phyloP scores from a whole-genome alignment of 768 basidiomycete species.

The Postia placenta region DNA sequence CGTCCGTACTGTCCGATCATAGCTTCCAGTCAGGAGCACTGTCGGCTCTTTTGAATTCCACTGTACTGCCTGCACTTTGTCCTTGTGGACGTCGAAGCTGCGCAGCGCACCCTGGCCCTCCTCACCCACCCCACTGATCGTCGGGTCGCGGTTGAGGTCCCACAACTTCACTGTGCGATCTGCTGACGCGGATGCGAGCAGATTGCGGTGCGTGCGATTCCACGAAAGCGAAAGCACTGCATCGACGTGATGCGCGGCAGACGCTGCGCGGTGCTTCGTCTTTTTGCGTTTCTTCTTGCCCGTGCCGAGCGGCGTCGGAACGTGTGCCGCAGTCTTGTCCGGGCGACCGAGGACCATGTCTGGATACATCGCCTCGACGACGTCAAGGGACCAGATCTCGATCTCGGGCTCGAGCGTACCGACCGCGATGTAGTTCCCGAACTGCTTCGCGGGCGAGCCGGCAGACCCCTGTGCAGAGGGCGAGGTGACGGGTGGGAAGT shows the following conservation, averaged over 20 bases:
- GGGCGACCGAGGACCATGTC: slow-evolving; percentile 87
- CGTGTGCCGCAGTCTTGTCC: slow-evolving; percentile 73
- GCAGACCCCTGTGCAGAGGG: slow-evolving; percentile 31
- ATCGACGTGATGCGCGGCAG: slow-evolving; percentile 80
- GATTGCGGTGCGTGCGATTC: slow-evolving; percentile 85
- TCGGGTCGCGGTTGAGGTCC: slow-evolving; percentile 78
- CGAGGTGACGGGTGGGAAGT: slow-evolving; percentile 68
- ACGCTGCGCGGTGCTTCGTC: slow-evolving; percentile 54
- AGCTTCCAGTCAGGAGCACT: slow-evolving; percentile 88
- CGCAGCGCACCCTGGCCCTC: slow-evolving; percentile 63
- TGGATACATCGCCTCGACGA: slow-evolving; percentile 92
- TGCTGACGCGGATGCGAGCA: slow-evolving; percentile 88
- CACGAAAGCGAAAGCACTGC: slow-evolving; percentile 91
- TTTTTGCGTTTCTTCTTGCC: slow-evolving; percentile 97
- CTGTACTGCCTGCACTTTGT: slow-evolving; percentile 94
- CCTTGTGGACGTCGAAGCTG: slow-evolving; percentile 81
- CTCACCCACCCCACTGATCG: slow-evolving; percentile 39
- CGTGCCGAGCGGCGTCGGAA: slow-evolving; percentile 77
- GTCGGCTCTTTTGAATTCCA: slow-evolving; percentile 91
- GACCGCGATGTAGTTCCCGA: slow-evolving; percentile 92
- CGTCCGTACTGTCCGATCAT: slow-evolving; percentile 90
- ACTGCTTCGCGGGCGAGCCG: slow-evolving; percentile 26
- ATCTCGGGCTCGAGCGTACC: slow-evolving; percentile 97
- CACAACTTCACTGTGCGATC: slow-evolving; percentile 96
- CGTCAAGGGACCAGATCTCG: slow-evolving; percentile 96